Conservation (phyloP, 169 alveolate species). For the Cryptosporidium parvum region DNA sequence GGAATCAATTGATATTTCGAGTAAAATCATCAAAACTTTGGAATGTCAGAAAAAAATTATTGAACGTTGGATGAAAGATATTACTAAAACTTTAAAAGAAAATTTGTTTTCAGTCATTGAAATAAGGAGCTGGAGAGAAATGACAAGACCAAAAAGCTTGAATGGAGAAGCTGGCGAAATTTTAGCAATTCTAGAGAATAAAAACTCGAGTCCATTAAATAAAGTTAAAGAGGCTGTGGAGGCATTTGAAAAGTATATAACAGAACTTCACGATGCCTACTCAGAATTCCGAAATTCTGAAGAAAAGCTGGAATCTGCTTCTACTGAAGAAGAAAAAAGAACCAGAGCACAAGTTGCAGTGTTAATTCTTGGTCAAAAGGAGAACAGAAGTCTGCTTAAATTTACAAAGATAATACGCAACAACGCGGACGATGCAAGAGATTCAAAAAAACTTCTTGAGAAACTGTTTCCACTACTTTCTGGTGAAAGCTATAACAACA, state of each 20-base stretch:
- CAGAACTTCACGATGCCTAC: conserved; percentile 28
- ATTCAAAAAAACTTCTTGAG: conserved; percentile 29
- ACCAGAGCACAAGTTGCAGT: conserved; percentile 43
- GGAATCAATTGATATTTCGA: conserved; percentile 11
- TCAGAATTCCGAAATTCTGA: background rate
- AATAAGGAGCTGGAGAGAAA: conserved; percentile 30
- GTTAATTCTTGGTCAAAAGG: conserved; percentile 36
- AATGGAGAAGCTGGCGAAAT: conserved; percentile 23
- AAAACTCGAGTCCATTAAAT: conserved; percentile 31
- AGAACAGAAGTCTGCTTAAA: conserved; percentile 15
- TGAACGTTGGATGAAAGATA: conserved; percentile 35
- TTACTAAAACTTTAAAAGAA: background rate
- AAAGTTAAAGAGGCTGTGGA: conserved; percentile 26
- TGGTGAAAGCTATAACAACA: conserved; percentile 12
- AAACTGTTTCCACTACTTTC: conserved; percentile 40
- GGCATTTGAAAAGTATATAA: conserved; percentile 37
- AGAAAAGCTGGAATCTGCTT: background rate
- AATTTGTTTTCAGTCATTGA: conserved; percentile 41
- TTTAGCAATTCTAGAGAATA: conserved; percentile 30
- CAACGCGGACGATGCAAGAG: conserved; percentile 14
- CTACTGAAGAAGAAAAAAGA: conserved; percentile 20
- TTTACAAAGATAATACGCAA: conserved; percentile 12
- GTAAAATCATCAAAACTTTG: conserved; percentile 6
- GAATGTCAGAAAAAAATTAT: conserved; percentile 18
- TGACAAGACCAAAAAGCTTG: conserved; percentile 21